These are phyloP conservation scores for Camelina neglecta DNA, from an alignment of 345 rosid genomes.

Conservation along the genomic window DNA sequence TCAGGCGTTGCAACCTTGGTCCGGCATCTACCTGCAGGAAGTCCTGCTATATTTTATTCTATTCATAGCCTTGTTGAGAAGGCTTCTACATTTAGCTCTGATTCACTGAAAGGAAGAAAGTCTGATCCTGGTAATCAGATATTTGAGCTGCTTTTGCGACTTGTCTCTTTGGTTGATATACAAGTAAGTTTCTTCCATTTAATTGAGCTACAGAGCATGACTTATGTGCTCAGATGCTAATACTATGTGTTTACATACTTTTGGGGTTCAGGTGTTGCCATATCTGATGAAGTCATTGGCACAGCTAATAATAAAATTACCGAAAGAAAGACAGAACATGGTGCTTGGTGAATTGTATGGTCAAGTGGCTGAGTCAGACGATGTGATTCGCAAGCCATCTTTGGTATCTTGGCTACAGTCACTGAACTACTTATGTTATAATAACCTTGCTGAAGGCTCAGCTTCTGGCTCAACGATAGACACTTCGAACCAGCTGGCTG, in stretches of 20 bases:
- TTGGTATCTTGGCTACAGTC: constrained; percentile 95
- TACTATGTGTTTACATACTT: constrained; percentile 4
- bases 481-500: constrained; percentile 43
- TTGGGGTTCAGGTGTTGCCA: constrained; percentile 67
- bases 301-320: constrained; percentile 63
- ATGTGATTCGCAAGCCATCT: constrained; percentile 85
- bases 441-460: constrained; percentile 37
- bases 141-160: constrained; percentile 75
- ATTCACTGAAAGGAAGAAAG: constrained; percentile 64
- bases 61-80: constrained; percentile 79
- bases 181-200: constrained; percentile 58
- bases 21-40: constrained; percentile 90
- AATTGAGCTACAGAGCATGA: neutral
- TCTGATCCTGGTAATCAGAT: constrained; percentile 69
- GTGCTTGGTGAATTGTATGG: constrained; percentile 80
- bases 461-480: constrained; percentile 32
- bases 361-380: constrained; percentile 89
- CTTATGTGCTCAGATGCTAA: constrained; percentile 7
- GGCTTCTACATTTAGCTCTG: constrained; percentile 54
- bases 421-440: constrained; percentile 68
- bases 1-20: constrained; percentile 85
- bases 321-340: constrained; percentile 74
- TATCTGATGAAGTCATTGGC: constrained; percentile 82
- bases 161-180: constrained; percentile 81
- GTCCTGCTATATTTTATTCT: constrained; percentile 82